Base-by-base conservation (phyloP, 768 basidiomycete species). In the Pholiota conissans region DNA sequence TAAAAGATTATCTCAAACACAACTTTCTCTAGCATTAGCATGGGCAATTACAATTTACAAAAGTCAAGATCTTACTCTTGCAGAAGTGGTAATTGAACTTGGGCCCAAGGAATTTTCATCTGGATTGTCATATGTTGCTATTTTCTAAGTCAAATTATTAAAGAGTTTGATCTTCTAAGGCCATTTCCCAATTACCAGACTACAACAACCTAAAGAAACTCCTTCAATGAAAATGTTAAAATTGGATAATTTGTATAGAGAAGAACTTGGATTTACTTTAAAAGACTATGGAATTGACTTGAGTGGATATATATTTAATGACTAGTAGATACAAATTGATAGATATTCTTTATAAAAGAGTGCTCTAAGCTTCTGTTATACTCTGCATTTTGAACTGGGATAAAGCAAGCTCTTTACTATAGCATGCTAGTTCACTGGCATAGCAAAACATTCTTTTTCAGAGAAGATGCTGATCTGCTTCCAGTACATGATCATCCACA, bases 21-120 rank as follows among this genome's bases (percentile, higher is more conserved):
- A 86, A 80, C 58, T 87, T 1, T 83, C 85, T 0, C 67, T 91
- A 0, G 80, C 83, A 35, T 76, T 88, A 0, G 85, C 87, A 0
- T 91, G 87, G 88, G 87, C 89, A 0, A 86, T 89, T 76, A 84
- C 84, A 2, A 90, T 91, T 56, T 89, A 91, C 72, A 91, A 91
- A 69, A 83, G 81, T 56, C 90, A 91, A 65, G 89, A 89, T 1
- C 86, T 89, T 63, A 90, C 90, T 0, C 79, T 91, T 42, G 18
- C 47, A 10, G 35, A 49, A 45, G 47, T 52, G 11, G 58, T 48
- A 11, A 14, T 61, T 18, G 57, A 51, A 10, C 45, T 63, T 5
- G 63, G n/a, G 67, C 71, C 18, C 55, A 63, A 5, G 24, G 49
- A 57, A 20, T 57, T 57, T 18, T 50, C 49, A n/a, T 30, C 49